phyloP scores from a whole-genome alignment of 768 basidiomycete species.

The Cystofilobasidium ferigula region DNA sequence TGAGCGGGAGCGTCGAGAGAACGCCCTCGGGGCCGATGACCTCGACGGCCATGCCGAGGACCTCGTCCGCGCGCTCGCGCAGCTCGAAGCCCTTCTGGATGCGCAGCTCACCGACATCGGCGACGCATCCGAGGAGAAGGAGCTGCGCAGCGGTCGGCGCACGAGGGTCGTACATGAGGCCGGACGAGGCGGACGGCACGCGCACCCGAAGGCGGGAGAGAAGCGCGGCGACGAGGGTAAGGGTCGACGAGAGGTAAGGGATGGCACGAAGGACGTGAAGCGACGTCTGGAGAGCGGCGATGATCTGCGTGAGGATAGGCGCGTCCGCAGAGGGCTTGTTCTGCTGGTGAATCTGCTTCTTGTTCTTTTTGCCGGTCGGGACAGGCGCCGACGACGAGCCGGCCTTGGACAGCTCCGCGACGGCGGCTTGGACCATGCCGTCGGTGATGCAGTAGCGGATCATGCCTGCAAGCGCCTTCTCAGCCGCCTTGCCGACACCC shows the following conservation, averaged over 20 bases:
- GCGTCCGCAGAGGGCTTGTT: conserved; percentile 11
- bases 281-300: conserved; percentile 20
- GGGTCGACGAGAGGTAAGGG: conserved; percentile 50
- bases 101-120: conserved; percentile 61
- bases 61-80: conserved; percentile 73
- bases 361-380: conserved; percentile 3
- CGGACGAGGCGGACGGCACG: conserved; percentile 31
- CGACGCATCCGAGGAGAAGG: conserved; percentile 58
- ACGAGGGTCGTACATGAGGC: conserved; percentile 15
- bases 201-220: conserved; percentile 53
- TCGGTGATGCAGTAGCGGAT: conserved; percentile 62
- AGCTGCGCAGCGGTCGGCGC: conserved; percentile 49
- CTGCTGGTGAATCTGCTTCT: conserved; percentile 25
- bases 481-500: conserved; percentile 35
- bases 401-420: conserved; percentile 26
- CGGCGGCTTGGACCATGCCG: conserved; percentile 45
- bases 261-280: conserved; percentile 45
- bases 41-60: conserved; percentile 68
- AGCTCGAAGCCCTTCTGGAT: conserved; percentile 74
- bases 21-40: conserved; percentile 74
- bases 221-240: conserved; percentile 62
- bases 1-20: conserved; percentile 64
- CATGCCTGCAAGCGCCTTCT: conserved; percentile 35
- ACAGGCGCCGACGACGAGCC: not conserved
- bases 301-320: conserved; percentile 23